A percentile compares a stretch with the other conserved stretches of the same genome.
These are phyloP conservation scores for Clitopilus hobsonii DNA, from an alignment of 768 basidiomycete genomes.

Conservation along the genomic window DNA sequence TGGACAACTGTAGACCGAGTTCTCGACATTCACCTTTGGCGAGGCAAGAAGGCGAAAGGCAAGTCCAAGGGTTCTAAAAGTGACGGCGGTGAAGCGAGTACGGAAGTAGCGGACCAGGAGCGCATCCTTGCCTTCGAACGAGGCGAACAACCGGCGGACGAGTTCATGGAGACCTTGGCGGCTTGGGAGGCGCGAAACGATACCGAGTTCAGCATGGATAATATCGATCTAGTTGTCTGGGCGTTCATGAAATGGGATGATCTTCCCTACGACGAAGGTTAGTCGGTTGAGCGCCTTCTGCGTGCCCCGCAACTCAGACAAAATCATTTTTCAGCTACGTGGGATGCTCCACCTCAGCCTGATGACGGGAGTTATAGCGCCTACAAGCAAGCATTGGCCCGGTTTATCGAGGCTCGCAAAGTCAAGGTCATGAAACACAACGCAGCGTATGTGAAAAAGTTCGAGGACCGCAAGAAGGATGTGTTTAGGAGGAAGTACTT, in stretches of 20 bases:
- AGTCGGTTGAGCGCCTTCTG: too few species aligned
- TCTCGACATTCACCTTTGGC: slow-evolving; percentile 72
- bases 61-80: slow-evolving; percentile 14
- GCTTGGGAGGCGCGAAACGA: slow-evolving; percentile 52
- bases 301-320: too few species aligned
- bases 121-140: slow-evolving; percentile 40
- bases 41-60: slow-evolving; percentile 8
- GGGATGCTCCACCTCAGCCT: slow-evolving; percentile 81
- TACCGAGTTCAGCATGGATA: slow-evolving; percentile 35
- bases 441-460: slow-evolving; percentile 31
- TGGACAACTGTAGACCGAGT: slow-evolving; percentile 96
- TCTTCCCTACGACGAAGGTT: slow-evolving; percentile 89
- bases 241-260: slow-evolving; percentile 92
- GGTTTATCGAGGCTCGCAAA: slow-evolving; percentile 57
- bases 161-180: slow-evolving; percentile 53
- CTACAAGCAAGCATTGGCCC: slow-evolving; percentile 63
- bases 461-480: slow-evolving; percentile 52
- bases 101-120: slow-evolving; percentile 21
- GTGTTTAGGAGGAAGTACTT: slow-evolving; percentile 43
- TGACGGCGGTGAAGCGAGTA: slow-evolving; percentile 18
- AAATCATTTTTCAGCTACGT: too few species aligned
- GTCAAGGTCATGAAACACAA: slow-evolving; percentile 55
- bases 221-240: slow-evolving; percentile 68
- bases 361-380: slow-evolving; percentile 54
- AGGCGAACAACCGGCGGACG: slow-evolving; percentile 60